Percentiles rank a stretch among this genome's conserved stretches.
Evolutionary conservation across 2,329 filamentous ascomycete genomes (phyloP).

Genomic region (Nannizziopsis barbatae): DNA sequence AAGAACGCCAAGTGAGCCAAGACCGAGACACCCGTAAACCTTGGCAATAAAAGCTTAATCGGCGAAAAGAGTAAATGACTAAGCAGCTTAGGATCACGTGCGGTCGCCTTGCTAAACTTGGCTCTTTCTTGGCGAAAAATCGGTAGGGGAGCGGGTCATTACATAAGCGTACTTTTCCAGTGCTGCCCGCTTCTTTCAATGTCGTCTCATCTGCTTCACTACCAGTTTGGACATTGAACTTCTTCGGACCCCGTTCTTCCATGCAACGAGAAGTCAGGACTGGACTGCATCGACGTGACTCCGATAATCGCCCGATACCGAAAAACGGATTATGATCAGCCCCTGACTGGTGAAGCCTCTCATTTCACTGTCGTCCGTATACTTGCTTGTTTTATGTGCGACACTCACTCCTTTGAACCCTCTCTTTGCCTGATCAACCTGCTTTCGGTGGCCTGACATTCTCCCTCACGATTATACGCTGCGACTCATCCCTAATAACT

Average conservation of each 20-base stretch:
- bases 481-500: no score
- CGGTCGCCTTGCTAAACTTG: conserved; percentile 4
- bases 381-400: not conserved
- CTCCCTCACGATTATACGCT: no score
- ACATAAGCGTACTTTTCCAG: not conserved
- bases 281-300: no score
- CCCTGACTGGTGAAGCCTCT: no score
- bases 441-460: no score
- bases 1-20: not conserved
- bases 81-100: conserved; percentile 7
- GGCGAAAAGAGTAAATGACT: conserved; percentile 5
- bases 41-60: conserved; percentile 13
- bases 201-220: not conserved
- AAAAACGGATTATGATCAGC: no score
- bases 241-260: no score
- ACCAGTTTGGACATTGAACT: not conserved
- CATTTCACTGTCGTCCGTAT: not conserved
- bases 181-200: not conserved
- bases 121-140: conserved; percentile 13
- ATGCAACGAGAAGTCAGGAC: no score
- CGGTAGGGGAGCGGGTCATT: not conserved
- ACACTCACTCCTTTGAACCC: no score
- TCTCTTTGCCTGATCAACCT: no score
- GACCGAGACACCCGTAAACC: not conserved
- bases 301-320: no score